These are phyloP conservation scores for Amanita pseudoporphyria DNA, from an alignment of 768 basidiomycete genomes.

Conservation along the genomic window DNA sequence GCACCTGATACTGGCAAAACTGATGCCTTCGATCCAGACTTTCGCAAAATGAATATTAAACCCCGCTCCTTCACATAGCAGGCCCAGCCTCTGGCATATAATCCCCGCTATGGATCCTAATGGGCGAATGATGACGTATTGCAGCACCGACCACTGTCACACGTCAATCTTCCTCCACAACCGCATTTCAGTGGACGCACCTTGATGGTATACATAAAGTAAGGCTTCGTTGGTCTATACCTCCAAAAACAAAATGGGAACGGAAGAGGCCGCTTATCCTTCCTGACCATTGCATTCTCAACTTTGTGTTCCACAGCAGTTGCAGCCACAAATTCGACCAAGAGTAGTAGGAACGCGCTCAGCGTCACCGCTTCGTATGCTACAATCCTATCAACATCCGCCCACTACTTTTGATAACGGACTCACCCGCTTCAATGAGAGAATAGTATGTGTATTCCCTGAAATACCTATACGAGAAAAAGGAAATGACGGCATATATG, in stretches of 20 bases:
- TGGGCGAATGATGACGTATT: slow-evolving; percentile 71
- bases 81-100: slow-evolving; percentile 56
- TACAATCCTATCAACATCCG: slow-evolving; percentile 16
- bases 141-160: slow-evolving; percentile 72
- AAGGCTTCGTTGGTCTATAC: slow-evolving; percentile 77
- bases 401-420: neutral
- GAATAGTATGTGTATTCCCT: slow-evolving; percentile 55
- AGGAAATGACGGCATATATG: slow-evolving; percentile 74
- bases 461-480: slow-evolving; percentile 81
- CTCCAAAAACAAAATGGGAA: slow-evolving; percentile 76
- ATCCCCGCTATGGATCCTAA: slow-evolving; percentile 69
- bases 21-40: slow-evolving; percentile 62
- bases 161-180: neutral
- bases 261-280: slow-evolving; percentile 69
- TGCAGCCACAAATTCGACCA: slow-evolving; percentile 78
- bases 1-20: slow-evolving; percentile 78
- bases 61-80: slow-evolving; percentile 59
- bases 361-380: slow-evolving; percentile 76
- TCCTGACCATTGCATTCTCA: slow-evolving; percentile 60
- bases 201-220: slow-evolving; percentile 87
- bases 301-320: slow-evolving; percentile 55
- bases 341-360: slow-evolving; percentile 81
- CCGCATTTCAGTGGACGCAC: slow-evolving; percentile 25
- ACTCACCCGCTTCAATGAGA: slow-evolving; percentile 33
- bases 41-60: slow-evolving; percentile 54